Percentiles rank a stretch among this genome's conserved stretches.
Evolutionary conservation across 345 rosid genomes (phyloP).

Genomic region (Gossypium turneri): DNA sequence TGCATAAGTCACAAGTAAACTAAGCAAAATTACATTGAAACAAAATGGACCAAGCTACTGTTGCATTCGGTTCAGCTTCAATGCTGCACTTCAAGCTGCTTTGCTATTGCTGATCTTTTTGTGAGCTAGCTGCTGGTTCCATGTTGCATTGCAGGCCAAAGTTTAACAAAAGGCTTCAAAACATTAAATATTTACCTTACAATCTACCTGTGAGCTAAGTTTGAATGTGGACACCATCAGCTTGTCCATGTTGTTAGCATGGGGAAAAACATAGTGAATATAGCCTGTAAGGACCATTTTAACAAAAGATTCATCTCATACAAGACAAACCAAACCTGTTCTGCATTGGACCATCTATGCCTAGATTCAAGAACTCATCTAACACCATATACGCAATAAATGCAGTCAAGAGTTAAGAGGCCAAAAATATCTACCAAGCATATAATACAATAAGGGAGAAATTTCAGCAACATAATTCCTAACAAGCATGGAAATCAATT

Average conservation of each 20-base stretch:
- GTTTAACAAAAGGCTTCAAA: background rate
- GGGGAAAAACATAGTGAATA: background rate
- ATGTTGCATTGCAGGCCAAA: too few relatives aligned
- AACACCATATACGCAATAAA: background rate
- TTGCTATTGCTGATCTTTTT: too few relatives aligned
- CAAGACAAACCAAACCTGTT: background rate
- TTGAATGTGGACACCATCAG: background rate
- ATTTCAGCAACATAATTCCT: background rate
- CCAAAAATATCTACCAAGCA: background rate
- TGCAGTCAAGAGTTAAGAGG: background rate
- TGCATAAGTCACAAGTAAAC: too few relatives aligned
- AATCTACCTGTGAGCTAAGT: background rate
- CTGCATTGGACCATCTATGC: conserved; percentile 1
- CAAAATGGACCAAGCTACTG: too few relatives aligned
- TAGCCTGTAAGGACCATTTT: conserved; percentile 4
- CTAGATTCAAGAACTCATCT: background rate
- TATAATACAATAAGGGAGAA: background rate
- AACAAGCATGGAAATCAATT: too few relatives aligned
- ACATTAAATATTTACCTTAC: background rate
- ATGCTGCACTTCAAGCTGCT: too few relatives aligned
- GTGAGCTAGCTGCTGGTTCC: too few relatives aligned
- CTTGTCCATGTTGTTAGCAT: background rate
- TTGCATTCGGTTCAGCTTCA: too few relatives aligned
- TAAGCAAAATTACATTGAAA: too few relatives aligned
- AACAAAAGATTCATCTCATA: background rate